Base-by-base conservation (phyloP, 495 filamentous ascomycete genomes). In the Annulohypoxylon nitens region DNA sequence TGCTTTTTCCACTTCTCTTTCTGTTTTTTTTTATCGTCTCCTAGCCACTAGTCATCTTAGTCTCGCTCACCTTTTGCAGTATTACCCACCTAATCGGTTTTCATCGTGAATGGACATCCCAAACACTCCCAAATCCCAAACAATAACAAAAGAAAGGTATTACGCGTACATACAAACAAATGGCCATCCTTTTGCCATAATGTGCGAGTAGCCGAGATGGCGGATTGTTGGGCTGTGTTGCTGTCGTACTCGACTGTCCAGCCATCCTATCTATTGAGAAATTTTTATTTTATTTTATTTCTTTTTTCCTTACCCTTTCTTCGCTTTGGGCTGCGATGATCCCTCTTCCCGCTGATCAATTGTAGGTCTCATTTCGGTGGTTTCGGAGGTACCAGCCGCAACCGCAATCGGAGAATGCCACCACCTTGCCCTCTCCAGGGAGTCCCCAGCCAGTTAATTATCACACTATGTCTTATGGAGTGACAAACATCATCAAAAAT, bases 361-460 rank as follows among this genome's bases (percentile, higher is more conserved):
- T 61, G 61, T 55, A 75, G 64, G 72, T 77, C 75, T 79, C 75
- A 79, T 79, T 75, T 79, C 77, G 77, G 77, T 74, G 70, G 75
- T 77, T 79, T 77, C 77, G 77, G 75, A 68, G 75, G 57, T 68
- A 73, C 64, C 60, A 76, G 66, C 63, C 76, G 71, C 69, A 43
- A 59, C 69, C 63, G 69, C 73, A 71, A 78, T 77, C 66, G 64
- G 67, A 76, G 58, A 75, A 61, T 69, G 70, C 43, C 59, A 63
- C 66, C 61, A 66, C 64, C 61, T 59, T 59, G 16, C 55, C 64
- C 57, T 54, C 62, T 12, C 50, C 25, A 33, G 50, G 25, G 11
- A 12, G 25, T 54, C 12, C 25, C 25, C 33, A 54, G 50, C 23
- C 25, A 30, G 50, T 25, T n/a, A 54, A 25, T 25, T 51, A 54